Conservation (phyloP, 768 basidiomycete genomes). For the Termitomyces sp. region DNA sequence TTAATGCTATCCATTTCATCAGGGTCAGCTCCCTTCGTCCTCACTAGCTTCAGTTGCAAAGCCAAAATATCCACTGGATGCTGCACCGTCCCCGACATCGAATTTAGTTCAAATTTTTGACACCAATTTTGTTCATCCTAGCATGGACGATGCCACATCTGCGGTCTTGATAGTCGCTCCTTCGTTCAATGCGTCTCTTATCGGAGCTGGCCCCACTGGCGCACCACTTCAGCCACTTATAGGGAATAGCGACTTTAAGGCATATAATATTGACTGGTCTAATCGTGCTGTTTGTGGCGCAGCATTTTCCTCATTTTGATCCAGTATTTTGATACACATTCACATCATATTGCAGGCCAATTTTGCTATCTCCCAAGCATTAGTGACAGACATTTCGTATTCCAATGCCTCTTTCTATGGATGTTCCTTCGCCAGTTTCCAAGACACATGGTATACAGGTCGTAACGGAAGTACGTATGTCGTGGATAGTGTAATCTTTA, state of each 20-base stretch:
- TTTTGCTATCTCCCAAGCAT: conserved; percentile 56
- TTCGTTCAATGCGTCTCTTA: conserved; percentile 51
- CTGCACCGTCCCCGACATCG: conserved; percentile 44
- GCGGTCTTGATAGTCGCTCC: conserved; percentile 58
- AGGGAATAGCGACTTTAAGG: conserved; percentile 57
- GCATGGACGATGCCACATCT: conserved; percentile 54
- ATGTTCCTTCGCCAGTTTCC: conserved; percentile 56
- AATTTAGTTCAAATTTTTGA: conserved; percentile 58
- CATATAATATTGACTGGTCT: conserved; percentile 65
- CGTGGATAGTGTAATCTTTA: conserved; percentile 58
- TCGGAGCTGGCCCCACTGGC: conserved; percentile 57
- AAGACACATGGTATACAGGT: conserved; percentile 68
- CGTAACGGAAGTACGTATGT: conserved; percentile 56
- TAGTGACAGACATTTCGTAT: conserved; percentile 60
- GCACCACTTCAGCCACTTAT: conserved; percentile 49
- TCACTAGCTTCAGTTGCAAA: conserved; percentile 24
- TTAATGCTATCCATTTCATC: conserved; percentile 1
- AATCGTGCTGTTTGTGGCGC: conserved; percentile 53
- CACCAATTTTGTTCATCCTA: conserved; percentile 36
- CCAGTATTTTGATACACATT: not conserved
- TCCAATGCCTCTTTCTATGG: conserved; percentile 69
- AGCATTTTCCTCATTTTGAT: not conserved
- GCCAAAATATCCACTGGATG: conserved; percentile 31
- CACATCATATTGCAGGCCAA: conserved; percentile 36
- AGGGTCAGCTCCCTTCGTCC: conserved; percentile 49